A percentile compares a stretch with the other conserved stretches of the same genome.
Conservation (phyloP, 1,284 basidiomycete genomes). For the Sporisorium reilianum region DNA sequence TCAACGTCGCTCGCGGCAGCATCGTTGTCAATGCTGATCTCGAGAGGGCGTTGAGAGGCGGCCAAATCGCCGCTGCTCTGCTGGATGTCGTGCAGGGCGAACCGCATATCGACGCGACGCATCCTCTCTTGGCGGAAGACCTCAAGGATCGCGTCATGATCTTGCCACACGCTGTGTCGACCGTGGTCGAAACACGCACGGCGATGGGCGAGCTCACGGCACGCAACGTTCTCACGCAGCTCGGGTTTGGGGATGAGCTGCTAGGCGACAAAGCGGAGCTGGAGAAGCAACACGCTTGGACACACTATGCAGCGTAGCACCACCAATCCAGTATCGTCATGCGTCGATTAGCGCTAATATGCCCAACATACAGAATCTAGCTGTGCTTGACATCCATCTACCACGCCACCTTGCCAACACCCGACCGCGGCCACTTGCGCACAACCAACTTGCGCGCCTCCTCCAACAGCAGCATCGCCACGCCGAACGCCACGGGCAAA, state of each 20-base stretch:
- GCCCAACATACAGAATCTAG: neutral
- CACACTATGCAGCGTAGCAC: conserved; percentile 22
- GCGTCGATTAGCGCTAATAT: neutral
- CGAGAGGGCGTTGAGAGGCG: conserved; percentile 3
- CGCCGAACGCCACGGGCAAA: conserved; percentile 71
- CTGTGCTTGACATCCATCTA: conserved; percentile 23
- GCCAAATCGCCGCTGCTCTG: conserved; percentile 25
- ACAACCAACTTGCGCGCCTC: conserved; percentile 62
- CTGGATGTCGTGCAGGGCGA: conserved; percentile 37
- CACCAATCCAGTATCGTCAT: neutral
- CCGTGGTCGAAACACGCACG: conserved; percentile 20
- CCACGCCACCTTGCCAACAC: conserved; percentile 62
- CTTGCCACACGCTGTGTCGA: conserved; percentile 32
- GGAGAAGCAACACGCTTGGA: conserved; percentile 23
- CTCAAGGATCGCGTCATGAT: conserved; percentile 26
- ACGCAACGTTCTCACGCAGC: conserved; percentile 21
- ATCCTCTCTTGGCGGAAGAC: conserved; percentile 23
- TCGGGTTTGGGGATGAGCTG: conserved; percentile 18
- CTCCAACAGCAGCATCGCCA: conserved; percentile 68
- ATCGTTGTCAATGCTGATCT: conserved; percentile 33
- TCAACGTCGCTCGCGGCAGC: conserved; percentile 34
- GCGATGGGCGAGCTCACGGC: conserved; percentile 32
- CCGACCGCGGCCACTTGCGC: conserved; percentile 45
- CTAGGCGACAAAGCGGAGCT: conserved; percentile 19
- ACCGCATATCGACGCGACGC: conserved; percentile 14